Percentiles rank a stretch among this genome's conserved stretches.
These are phyloP conservation scores for Mortierella claussenii DNA, from an alignment of 192 early-diverging fungal genomes.

Conservation along the genomic window DNA sequence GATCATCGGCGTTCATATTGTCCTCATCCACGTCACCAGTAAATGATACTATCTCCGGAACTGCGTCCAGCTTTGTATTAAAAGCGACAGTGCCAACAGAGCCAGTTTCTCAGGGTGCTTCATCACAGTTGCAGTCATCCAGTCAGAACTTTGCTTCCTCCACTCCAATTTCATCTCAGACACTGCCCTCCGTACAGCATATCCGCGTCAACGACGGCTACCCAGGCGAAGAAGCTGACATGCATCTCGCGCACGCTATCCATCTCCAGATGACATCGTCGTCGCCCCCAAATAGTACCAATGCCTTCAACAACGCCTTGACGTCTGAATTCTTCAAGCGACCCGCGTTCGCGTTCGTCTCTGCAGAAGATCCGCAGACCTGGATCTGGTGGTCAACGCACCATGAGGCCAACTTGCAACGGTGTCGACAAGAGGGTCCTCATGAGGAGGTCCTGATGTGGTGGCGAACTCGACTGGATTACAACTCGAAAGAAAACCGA, in stretches of 20 bases:
- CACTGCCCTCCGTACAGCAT: conserved; percentile 25
- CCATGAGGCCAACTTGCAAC: conserved; percentile 33
- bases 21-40: too few species aligned
- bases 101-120: not conserved
- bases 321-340: conserved; percentile 28
- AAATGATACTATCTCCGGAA: too few species aligned
- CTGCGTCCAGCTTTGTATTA: too few species aligned
- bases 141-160: not conserved
- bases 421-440: conserved; percentile 23
- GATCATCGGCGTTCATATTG: too few species aligned
- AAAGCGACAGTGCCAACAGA: too few species aligned
- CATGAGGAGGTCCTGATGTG: conserved; percentile 40
- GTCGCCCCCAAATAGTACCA: not conserved
- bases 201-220: conserved; percentile 37
- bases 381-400: conserved; percentile 50
- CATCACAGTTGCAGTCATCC: not conserved
- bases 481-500: conserved; percentile 14
- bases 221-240: conserved; percentile 20
- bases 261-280: too few species aligned
- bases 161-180: too few species aligned
- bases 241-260: conserved; percentile 2
- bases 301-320: conserved; percentile 21
- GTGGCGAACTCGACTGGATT: conserved; percentile 32
- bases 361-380: conserved; percentile 46
- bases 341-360: conserved; percentile 35